These are phyloP conservation scores for Volvox reticuliferus DNA, from an alignment of 139 green algal genomes.

Conservation along the genomic window DNA sequence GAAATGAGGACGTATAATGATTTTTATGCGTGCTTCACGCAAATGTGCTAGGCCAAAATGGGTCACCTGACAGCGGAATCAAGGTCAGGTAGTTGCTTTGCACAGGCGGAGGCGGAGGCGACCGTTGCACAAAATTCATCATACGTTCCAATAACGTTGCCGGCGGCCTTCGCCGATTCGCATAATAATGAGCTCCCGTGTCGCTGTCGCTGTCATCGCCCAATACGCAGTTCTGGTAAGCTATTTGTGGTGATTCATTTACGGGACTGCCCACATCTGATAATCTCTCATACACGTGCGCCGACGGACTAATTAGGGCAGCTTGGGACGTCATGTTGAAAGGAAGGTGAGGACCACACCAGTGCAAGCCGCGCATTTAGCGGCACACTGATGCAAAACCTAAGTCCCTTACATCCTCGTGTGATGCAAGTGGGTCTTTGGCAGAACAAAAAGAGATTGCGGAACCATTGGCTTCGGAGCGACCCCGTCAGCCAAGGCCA, in stretches of 20 bases:
- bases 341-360: too few species aligned
- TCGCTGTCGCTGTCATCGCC: constrained; percentile 10
- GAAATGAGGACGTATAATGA: background rate
- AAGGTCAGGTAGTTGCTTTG: constrained; percentile 74
- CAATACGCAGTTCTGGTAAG: background rate
- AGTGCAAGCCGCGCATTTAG: too few species aligned
- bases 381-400: too few species aligned
- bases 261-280: constrained; percentile 19
- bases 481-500: too few species aligned
- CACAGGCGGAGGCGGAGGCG: background rate
- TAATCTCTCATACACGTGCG: constrained; percentile 29
- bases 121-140: background rate
- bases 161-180: background rate
- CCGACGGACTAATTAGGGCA: constrained; percentile 6
- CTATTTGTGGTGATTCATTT: background rate
- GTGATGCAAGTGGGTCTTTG: too few species aligned
- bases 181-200: constrained; percentile 1
- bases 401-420: too few species aligned
- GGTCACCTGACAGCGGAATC: constrained; percentile 72
- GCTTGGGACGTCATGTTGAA: constrained; percentile 7
- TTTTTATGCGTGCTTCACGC: too few species aligned
- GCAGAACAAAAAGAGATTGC: too few species aligned
- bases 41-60: too few species aligned
- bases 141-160: background rate
- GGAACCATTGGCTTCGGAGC: too few species aligned